phyloP scores from a whole-genome alignment of 768 basidiomycete genomes.

The Termitomyces eurrhizus region DNA sequence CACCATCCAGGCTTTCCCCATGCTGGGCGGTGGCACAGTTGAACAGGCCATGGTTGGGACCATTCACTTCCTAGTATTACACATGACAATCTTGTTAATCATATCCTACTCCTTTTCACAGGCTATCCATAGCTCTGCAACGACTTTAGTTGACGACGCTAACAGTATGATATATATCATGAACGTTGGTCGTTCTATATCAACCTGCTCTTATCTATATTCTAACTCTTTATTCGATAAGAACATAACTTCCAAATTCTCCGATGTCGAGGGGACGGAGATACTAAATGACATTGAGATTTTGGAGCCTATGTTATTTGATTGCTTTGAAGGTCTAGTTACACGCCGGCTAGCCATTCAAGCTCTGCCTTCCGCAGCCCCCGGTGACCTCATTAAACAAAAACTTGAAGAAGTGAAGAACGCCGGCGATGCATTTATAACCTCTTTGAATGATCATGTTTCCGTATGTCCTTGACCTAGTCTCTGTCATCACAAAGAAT shows the following conservation, averaged over 20 bases:
- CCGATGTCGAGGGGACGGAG: not conserved
- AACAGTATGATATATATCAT: not conserved
- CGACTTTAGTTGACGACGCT: not conserved
- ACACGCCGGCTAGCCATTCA: not conserved
- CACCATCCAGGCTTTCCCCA: not conserved
- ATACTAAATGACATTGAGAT: not conserved
- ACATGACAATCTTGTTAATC: not conserved
- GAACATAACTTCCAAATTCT: not conserved
- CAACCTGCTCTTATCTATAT: no score
- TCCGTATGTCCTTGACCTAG: not conserved
- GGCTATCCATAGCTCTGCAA: not conserved
- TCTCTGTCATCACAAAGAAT: not conserved
- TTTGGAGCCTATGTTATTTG: not conserved
- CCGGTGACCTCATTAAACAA: not conserved
- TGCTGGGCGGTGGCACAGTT: no score
- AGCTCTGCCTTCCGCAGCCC: not conserved
- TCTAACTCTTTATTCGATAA: no score
- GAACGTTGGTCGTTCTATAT: not conserved
- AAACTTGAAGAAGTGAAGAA: not conserved
- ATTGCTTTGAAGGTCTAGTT: not conserved
- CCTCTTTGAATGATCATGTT: not conserved
- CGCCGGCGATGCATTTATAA: not conserved
- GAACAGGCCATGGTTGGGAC: no score
- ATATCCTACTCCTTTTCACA: not conserved
- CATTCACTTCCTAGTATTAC: not conserved